phyloP scores from a whole-genome alignment of 352 stramenopile species.

The Phytophthora syringae region DNA sequence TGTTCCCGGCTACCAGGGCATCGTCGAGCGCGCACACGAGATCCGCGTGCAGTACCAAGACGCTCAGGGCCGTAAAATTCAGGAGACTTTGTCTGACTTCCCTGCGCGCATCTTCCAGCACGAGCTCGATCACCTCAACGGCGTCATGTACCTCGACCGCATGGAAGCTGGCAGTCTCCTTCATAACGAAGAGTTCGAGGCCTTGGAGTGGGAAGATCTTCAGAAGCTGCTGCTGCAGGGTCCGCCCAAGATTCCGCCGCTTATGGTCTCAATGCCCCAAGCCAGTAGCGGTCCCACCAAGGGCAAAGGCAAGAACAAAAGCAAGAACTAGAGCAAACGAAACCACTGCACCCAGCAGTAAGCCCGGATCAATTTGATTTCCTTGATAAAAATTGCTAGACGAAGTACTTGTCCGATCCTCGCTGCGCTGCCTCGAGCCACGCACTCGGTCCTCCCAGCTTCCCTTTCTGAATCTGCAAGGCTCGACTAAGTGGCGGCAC shows the following conservation, averaged over 20 bases:
- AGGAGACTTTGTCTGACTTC: conserved; percentile 74
- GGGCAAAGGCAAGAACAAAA: conserved; percentile 33
- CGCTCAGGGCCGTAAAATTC: conserved; percentile 48
- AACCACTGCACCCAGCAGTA: not conserved
- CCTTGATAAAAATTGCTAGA: conserved; percentile 33
- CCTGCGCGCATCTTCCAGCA: conserved; percentile 88
- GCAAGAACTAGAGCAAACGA: conserved; percentile 28
- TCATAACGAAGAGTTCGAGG: conserved; percentile 84
- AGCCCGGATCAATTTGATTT: conserved; percentile 6
- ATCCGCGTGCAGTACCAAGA: conserved; percentile 77
- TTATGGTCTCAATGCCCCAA: conserved; percentile 25
- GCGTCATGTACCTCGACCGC: conserved; percentile 80
- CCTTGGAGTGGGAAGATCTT: conserved; percentile 65
- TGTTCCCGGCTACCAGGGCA: conserved; percentile 80
- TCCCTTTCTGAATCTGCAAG: conserved; percentile 29
- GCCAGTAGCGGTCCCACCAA: conserved; percentile 13
- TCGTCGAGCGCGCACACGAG: conserved; percentile 65
- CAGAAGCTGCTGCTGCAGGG: conserved; percentile 62
- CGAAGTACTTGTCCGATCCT: conserved; percentile 41
- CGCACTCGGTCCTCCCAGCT: conserved; percentile 11
- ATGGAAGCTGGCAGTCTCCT: conserved; percentile 73
- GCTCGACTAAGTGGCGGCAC: conserved; percentile 36
- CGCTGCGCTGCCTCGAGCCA: conserved; percentile 28
- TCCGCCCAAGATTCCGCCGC: conserved; percentile 28
- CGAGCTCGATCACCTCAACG: conserved; percentile 82